Evolutionary conservation across 2,329 filamentous ascomycete species (phyloP).

Genomic region (Dactylellina sp.): DNA sequence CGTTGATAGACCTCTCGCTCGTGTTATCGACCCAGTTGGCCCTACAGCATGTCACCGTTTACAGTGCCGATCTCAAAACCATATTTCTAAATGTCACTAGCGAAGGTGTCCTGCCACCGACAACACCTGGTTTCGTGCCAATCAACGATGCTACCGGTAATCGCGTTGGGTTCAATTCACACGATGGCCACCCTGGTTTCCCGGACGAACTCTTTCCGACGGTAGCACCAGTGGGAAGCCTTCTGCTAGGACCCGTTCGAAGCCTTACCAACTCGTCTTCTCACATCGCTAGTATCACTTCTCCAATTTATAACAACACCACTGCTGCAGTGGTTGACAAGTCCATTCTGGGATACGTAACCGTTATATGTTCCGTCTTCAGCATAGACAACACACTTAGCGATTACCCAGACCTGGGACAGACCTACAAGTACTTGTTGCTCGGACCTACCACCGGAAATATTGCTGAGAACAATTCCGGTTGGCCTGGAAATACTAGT

Average conservation of each 20-base stretch:
- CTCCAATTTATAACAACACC: slow-evolving; percentile 54
- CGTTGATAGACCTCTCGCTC: slow-evolving; percentile 42
- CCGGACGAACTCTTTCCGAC: slow-evolving; percentile 45
- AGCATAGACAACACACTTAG: slow-evolving; percentile 43
- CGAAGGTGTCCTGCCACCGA: slow-evolving; percentile 22
- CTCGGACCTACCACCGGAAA: slow-evolving; percentile 38
- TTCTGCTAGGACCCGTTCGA: slow-evolving; percentile 39
- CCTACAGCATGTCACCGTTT: slow-evolving; percentile 47
- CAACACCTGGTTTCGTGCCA: slow-evolving; percentile 30
- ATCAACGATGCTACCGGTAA: slow-evolving; percentile 48
- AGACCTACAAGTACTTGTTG: slow-evolving; percentile 44
- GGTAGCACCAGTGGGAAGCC: slow-evolving; percentile 14
- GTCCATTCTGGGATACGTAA: slow-evolving; percentile 51
- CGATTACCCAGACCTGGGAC: slow-evolving; percentile 35
- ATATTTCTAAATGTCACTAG: slow-evolving; percentile 47
- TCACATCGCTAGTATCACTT: slow-evolving; percentile 40
- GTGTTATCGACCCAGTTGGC: slow-evolving; percentile 48
- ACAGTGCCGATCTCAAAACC: slow-evolving; percentile 42
- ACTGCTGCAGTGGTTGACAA: slow-evolving; percentile 39
- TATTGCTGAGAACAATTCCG: slow-evolving; percentile 23
- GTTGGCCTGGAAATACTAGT: slow-evolving; percentile 52
- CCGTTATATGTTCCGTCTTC: slow-evolving; percentile 41
- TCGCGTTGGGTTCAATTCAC: slow-evolving; percentile 45
- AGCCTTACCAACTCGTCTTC: slow-evolving; percentile 41
- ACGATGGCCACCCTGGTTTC: slow-evolving; percentile 39